Percentiles rank a stretch among this genome's conserved stretches.
Evolutionary conservation across 805 yeast genomes (phyloP).

Genomic region (Candida yuanshanica): DNA sequence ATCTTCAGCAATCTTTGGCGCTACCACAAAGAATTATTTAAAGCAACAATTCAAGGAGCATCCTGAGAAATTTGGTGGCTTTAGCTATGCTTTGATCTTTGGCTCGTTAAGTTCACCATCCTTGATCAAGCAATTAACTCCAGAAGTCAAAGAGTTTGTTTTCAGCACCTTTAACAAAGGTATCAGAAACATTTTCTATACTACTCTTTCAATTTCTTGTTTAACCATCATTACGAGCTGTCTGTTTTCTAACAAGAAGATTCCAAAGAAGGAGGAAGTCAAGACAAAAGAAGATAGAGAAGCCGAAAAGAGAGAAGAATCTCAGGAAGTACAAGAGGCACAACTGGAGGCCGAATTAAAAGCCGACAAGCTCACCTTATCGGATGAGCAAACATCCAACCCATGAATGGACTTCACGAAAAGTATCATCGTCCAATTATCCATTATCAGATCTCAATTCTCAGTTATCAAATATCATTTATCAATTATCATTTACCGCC

Average conservation of each 20-base stretch:
- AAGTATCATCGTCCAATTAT: no score
- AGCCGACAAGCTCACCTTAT: no score
- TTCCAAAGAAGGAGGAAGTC: slow-evolving; percentile 28
- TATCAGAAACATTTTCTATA: slow-evolving; percentile 35
- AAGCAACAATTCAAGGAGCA: neutral
- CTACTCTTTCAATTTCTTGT: slow-evolving; percentile 32
- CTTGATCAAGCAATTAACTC: neutral
- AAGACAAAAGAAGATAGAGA: neutral
- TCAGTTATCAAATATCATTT: no score
- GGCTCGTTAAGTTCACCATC: slow-evolving; percentile 1
- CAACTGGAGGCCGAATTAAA: no score
- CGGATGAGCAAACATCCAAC: no score
- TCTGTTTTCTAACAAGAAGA: slow-evolving; percentile 35
- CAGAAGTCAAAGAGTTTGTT: slow-evolving; percentile 11
- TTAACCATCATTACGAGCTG: slow-evolving; percentile 28
- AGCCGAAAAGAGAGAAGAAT: neutral
- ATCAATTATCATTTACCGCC: no score
- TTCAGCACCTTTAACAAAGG: slow-evolving; percentile 28
- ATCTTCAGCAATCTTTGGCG: slow-evolving; percentile 33
- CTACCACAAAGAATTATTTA: slow-evolving; percentile 21
- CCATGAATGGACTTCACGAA: no score
- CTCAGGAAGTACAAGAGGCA: neutral
- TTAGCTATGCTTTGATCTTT: slow-evolving; percentile 14
- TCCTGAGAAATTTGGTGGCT: slow-evolving; percentile 35
- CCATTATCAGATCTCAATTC: no score